These are phyloP conservation scores for Chaetomium strumarium DNA, from an alignment of 2,329 filamentous ascomycete genomes.

Conservation along the genomic window DNA sequence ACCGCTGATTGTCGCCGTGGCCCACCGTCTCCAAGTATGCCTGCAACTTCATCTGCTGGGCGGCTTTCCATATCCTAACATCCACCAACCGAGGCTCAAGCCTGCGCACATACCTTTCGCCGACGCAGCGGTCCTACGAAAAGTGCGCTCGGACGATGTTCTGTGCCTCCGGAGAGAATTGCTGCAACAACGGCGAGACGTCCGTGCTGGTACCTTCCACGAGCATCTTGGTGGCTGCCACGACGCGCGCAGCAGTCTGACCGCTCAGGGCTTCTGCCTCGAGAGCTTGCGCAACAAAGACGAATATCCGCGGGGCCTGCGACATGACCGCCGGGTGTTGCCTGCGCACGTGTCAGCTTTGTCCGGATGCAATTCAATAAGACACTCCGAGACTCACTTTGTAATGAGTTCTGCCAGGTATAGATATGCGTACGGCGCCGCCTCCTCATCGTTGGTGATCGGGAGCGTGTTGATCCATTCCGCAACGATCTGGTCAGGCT, in stretches of 20 bases:
- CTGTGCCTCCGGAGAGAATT: conserved; percentile 72
- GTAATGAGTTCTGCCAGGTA: conserved; percentile 90
- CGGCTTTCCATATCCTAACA: conserved; percentile 3
- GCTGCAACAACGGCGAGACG: conserved; percentile 64
- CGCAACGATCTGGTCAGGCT: conserved; percentile 68
- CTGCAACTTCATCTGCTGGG: not conserved
- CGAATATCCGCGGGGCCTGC: conserved; percentile 76
- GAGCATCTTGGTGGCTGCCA: conserved; percentile 70
- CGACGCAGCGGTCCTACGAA: conserved; percentile 40
- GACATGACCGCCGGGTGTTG: conserved; percentile 76
- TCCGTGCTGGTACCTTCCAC: conserved; percentile 69
- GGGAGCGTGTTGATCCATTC: conserved; percentile 90
- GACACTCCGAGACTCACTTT: conserved; percentile 60
- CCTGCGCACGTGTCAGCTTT: conserved; percentile 41
- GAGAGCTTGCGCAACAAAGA: conserved; percentile 78
- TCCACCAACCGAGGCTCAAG: not conserved
- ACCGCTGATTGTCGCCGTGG: not conserved
- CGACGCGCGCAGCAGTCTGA: conserved; percentile 71
- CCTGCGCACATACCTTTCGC: not conserved
- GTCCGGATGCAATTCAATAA: not conserved
- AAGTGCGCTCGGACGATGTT: conserved; percentile 75
- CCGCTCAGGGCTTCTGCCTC: conserved; percentile 88
- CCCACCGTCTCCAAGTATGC: conserved; percentile 6
- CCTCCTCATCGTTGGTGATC: conserved; percentile 92
- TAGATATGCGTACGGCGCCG: conserved; percentile 89